Evolutionary conservation across 345 rosid genomes (phyloP).

Genomic region (Clausena lansium): DNA sequence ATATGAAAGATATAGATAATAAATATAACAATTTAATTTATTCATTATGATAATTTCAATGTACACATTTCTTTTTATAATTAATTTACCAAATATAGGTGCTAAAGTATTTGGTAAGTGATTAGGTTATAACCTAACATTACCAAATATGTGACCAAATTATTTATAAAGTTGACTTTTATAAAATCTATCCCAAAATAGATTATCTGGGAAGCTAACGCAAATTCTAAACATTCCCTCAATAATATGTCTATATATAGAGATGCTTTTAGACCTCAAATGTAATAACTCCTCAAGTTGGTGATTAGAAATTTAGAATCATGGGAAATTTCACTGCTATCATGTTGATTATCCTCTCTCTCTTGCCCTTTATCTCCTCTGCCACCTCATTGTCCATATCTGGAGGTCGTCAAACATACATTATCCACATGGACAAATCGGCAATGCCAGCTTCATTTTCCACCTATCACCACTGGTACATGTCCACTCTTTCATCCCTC

Average conservation of each 20-base stretch:
- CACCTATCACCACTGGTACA: slow-evolving; percentile 43
- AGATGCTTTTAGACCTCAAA: not conserved
- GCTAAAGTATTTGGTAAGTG: too few species aligned
- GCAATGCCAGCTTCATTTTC: slow-evolving; percentile 35
- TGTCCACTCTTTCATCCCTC: slow-evolving; percentile 36
- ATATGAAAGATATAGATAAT: too few species aligned
- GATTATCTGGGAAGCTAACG: too few species aligned
- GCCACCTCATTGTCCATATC: not conserved
- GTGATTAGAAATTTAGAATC: slow-evolving; percentile 25
- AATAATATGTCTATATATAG: not conserved
- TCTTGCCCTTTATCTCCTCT: slow-evolving; percentile 12
- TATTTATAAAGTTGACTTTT: too few species aligned
- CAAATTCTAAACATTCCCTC: slow-evolving; percentile 24
- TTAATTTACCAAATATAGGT: not conserved
- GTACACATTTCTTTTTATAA: too few species aligned
- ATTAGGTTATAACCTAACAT: too few species aligned
- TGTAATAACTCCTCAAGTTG: not conserved
- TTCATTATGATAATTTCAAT: too few species aligned
- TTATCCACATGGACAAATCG: slow-evolving; percentile 46
- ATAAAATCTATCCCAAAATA: too few species aligned
- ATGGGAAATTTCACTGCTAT: not conserved
- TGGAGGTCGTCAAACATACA: slow-evolving; percentile 24
- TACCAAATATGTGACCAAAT: too few species aligned
- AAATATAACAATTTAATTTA: too few species aligned
- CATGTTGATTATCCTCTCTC: slow-evolving; percentile 14